These are phyloP conservation scores for Euphorbia pulcherrima DNA, from an alignment of 345 rosid species.

Conservation along the genomic window DNA sequence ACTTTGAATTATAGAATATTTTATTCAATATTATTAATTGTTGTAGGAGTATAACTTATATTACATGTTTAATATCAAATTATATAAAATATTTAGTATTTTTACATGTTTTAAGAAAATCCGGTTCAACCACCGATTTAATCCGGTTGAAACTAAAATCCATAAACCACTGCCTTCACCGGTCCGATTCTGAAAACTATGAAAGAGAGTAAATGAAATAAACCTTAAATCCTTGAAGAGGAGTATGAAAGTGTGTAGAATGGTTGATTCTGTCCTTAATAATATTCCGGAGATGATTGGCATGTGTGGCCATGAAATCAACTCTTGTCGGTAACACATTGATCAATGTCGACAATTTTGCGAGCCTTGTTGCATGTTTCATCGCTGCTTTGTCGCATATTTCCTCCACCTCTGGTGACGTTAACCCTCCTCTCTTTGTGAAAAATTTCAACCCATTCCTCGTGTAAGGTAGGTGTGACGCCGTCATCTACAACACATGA, in stretches of 20 bases:
- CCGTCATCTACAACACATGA: slow-evolving; percentile 97
- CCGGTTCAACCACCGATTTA: no score
- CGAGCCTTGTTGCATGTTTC: slow-evolving; percentile 61
- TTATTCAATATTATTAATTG: no score
- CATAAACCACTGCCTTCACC: no score
- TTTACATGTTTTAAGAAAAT: no score
- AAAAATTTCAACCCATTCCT: slow-evolving; percentile 87
- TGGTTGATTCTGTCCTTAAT: slow-evolving; percentile 78
- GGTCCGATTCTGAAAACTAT: no score
- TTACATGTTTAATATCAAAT: no score
- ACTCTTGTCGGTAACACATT: slow-evolving; percentile 43
- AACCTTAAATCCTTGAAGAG: slow-evolving; percentile 80
- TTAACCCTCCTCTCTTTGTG: slow-evolving; percentile 83
- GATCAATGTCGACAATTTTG: slow-evolving; percentile 57
- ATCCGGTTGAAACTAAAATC: no score
- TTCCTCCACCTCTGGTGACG: slow-evolving; percentile 77
- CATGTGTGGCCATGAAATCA: slow-evolving; percentile 74
- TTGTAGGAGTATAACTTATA: no score
- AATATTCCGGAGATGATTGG: slow-evolving; percentile 58
- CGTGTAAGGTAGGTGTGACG: slow-evolving; percentile 92
- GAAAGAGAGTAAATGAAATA: background rate
- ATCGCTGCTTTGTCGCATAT: slow-evolving; percentile 69
- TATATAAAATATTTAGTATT: no score
- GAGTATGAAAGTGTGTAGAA: slow-evolving; percentile 71
- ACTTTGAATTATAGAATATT: no score